Base-by-base conservation (phyloP, 192 early-diverging fungal genomes). In the Umbelopsis sp. region DNA sequence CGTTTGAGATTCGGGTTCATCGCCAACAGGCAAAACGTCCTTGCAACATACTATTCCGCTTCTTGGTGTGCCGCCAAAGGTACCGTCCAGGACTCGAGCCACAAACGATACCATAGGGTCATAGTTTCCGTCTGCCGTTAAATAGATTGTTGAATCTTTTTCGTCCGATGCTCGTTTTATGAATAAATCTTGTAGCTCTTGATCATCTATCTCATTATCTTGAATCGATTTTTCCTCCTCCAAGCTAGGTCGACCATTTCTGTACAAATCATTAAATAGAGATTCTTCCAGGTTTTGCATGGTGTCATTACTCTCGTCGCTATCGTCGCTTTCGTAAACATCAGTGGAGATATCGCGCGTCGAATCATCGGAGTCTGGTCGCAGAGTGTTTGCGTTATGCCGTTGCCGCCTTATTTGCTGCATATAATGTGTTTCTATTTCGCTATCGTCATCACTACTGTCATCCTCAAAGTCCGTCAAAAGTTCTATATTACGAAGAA, bases 21-120 rank as follows among this genome's bases (percentile, higher is more conserved):
- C 12, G 25, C 31, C 31, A 4, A 20, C 31, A 17, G 56, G 56
- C 14, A 62, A 62, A 62, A 62, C 29, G 31, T 62, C 56, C 12
- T 62, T 62, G 31, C 56, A 62, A 31, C 56, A 62, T 29, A 62
- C 31, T 20, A 62, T 62, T 62, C 56, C 56, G 24, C 56, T 36
- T 20, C 56, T 62, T 8, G 56, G 56, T n/a, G 56, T 8, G 4
- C 56, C 31, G 20, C 56, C 20, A 16, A 16, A 62, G 1, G 56
- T 62, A 17, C 7, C 56, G 26, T 62, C 56, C n/a, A 62, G 26
- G 3, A 62, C 26, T 34, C 56, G 26, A 20, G 56, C 56, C 24
- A 62, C 17, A 62, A 62, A 62, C 17, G 56, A 62, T 29, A 62
- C 31, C 56, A 32, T 62, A 34, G 56, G 56, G 34, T 62, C 56